A percentile compares a stretch with the other conserved stretches of the same genome.
Conservation (phyloP, 192 early-diverging fungal species). For the Backusella mclennaniae region DNA sequence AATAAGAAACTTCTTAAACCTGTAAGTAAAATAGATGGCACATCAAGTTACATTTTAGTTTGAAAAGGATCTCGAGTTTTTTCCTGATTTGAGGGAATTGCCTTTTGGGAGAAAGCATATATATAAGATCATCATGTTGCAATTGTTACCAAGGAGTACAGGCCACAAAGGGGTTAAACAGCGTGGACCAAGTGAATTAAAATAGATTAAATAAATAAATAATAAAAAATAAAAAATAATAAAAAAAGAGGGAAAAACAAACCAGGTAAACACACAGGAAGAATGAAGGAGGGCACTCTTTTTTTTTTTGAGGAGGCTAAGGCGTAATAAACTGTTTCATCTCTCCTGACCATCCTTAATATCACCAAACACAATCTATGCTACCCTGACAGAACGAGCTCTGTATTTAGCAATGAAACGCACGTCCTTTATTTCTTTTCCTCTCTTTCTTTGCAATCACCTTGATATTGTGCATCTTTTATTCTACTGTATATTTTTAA, state of each 20-base stretch:
- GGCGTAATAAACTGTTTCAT: slow-evolving; percentile 8
- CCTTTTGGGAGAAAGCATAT: neutral
- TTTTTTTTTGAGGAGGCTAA: neutral
- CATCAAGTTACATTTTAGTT: neutral
- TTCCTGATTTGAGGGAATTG: slow-evolving; percentile 2
- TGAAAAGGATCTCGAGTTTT: neutral
- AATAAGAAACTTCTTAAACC: neutral
- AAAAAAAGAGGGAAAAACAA: slow-evolving; percentile 6
- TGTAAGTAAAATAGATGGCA: slow-evolving; percentile 6
- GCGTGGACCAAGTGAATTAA: neutral
- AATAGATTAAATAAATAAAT: neutral
- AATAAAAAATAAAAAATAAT: neutral
- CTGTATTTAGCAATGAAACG: slow-evolving; percentile 10
- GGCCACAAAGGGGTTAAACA: neutral
- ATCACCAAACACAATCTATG: neutral
- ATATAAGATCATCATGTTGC: slow-evolving; percentile 2
- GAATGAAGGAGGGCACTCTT: neutral
- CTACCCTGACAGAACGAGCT: neutral
- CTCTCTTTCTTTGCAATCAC: neutral
- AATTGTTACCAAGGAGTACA: slow-evolving; percentile 1
- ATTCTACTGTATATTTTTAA: neutral
- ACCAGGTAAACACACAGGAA: neutral
- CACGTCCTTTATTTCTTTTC: neutral
- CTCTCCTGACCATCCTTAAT: neutral
- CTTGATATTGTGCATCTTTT: neutral